Percentiles rank a stretch among this genome's conserved stretches.
These are phyloP conservation scores for Solanum phureja DNA, from an alignment of 257 asterid species.

Conservation along the genomic window DNA sequence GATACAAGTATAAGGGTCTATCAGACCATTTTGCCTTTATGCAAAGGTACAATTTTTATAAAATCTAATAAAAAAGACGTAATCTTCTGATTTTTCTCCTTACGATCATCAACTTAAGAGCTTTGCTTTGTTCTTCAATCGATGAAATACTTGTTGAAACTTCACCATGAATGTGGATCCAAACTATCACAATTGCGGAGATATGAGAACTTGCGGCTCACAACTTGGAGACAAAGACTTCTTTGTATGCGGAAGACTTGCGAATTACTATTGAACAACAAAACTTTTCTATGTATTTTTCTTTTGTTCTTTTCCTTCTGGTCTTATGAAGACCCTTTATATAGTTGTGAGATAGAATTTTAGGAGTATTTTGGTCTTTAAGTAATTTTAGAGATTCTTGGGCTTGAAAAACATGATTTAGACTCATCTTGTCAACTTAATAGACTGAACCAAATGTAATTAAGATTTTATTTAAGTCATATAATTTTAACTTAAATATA, in stretches of 20 bases:
- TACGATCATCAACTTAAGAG: neutral
- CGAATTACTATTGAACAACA: neutral
- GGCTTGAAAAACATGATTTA: no score
- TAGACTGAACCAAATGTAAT: neutral
- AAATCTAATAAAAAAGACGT: neutral
- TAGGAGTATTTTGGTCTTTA: neutral
- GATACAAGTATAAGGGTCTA: no score
- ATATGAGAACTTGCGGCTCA: neutral
- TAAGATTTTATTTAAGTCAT: neutral
- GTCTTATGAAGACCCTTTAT: neutral
- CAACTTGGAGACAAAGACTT: neutral
- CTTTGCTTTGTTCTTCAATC: neutral
- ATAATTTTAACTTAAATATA: neutral
- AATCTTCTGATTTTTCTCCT: neutral
- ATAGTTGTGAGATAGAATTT: neutral
- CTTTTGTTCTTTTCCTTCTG: neutral
- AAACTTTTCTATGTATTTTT: neutral
- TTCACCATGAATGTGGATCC: neutral
- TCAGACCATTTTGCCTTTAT: neutral
- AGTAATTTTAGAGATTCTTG: neutral
- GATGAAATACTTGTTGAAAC: neutral
- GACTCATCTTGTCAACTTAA: neutral
- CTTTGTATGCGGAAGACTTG: neutral
- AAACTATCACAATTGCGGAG: neutral
- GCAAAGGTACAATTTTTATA: neutral